Evolutionary conservation across 2,329 filamentous ascomycete species (phyloP), one percentile per base, ranked within the genome.

Genomic region (Monilinia fructicola): DNA sequence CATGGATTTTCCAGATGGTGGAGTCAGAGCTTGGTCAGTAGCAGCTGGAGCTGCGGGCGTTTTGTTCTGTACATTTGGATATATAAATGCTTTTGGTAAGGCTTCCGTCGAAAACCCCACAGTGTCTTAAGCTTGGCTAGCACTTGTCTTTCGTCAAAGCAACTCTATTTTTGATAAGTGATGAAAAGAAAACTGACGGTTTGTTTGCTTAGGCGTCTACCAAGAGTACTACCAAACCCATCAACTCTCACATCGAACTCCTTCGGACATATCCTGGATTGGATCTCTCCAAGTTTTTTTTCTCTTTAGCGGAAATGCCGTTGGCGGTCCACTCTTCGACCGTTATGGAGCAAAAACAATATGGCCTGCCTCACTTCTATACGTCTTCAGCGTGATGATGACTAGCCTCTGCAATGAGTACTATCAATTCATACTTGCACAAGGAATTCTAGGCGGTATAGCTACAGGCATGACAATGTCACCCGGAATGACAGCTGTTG

Each of bases 171-270:
- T 64, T 28, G n/a, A 12, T 23, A 60, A 48, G 28, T 28, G 23
- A n/a, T 31, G 16, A 38, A 10, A 44, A 46, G n/a, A 62, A 26
- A 62, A 26, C 26, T 62, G 31, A 64, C 26, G 1, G 14, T 42
- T 40, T 21, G 31, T 42, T 40, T 21, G 31, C 9, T 44, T 77
- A 73, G 73, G 84, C 6, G 78, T 81, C 23, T 87, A 87, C 68
- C 84, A 87, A 71, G 79, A 81, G 40, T 85, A 86, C 72, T 87
- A 87, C 69, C 77, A 84, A 69, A 79, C 73, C 5, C 75, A 80
- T 11, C 79, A 82, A 28, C 75, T 87, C 5, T 74, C 72, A 9
- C 59, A 78, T 4, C 82, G 84, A 42, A 60, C 31, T 16, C 63
- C 63, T 21, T 65, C 63, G 23, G 42, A 65, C 23, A 65, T 65